Evolutionary conservation across 2,329 filamentous ascomycete species (phyloP), one percentile per base, ranked within the genome.

Genomic region (Xylaria multiplex): DNA sequence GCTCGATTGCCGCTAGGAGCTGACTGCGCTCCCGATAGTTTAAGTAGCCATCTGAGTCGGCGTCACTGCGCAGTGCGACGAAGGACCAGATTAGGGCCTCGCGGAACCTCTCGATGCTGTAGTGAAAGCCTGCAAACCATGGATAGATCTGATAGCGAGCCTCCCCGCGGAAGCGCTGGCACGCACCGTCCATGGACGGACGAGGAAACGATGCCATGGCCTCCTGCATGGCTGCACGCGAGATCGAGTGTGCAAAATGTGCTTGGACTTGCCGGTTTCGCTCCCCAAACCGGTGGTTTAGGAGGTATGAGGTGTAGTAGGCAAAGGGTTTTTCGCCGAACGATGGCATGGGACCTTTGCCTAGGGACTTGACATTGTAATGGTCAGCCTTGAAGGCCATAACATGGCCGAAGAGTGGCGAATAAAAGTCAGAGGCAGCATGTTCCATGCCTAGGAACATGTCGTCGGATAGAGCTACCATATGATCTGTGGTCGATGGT

Each of bases 291-390:
- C 80, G 73, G n/a, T 79, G 76, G 66, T 82, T 82, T 8, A 82
- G 71, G 16, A 82, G 74, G 75, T 79, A 82, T 0, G 80, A 81
- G 0, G 80, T 81, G 71, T 82, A 82, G 59, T 81, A 80, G 7
- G 80, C 74, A 63, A 79, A 81, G 1, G 80, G 80, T 69, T 81
- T 81, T 68, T 82, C 80, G 46, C 80, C 80, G 64, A 82, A 82
- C 0, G 76, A 77, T 6, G 79, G 79, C 14, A 77, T 74, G 19
- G 76, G 67, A 14, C 74, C 63, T 2, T 77, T 79, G 42, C 69
- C 69, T 6, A 75, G 71, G 2, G 46, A 68, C 62, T 71, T 72
- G 53, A 73, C 73, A 66, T 81, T 82, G 65, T 81, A 82, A 46
- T 72, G 72, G 53, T 82, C 81, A 13, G 73, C 64, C 63, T 82